Evolutionary conservation across 2,329 filamentous ascomycete species (phyloP).

Genomic region (Penicillium italicum): DNA sequence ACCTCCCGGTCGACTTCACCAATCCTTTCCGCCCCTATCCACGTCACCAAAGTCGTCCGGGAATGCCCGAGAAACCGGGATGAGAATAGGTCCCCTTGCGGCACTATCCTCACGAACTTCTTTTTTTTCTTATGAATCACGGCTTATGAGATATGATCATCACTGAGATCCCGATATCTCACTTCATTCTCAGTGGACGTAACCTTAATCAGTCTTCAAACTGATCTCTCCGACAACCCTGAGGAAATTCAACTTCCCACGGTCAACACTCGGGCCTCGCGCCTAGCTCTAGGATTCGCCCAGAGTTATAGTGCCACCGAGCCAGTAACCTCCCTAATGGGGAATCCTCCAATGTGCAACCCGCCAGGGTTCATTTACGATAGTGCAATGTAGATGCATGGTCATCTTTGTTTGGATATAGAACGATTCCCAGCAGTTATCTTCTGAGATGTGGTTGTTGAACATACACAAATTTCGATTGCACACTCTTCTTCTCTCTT

Average conservation of each 20-base stretch:
- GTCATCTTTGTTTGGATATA: constrained; percentile 5
- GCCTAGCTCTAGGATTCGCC: constrained; percentile 2
- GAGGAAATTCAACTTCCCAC: neutral
- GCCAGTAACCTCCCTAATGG: neutral
- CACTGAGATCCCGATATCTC: constrained; percentile 9
- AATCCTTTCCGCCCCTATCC: constrained; percentile 14
- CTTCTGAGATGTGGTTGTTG: neutral
- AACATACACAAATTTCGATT: neutral
- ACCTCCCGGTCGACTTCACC: constrained; percentile 26
- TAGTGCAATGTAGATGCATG: neutral
- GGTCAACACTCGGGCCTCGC: neutral
- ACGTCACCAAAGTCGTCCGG: constrained; percentile 4
- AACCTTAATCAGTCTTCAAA: neutral
- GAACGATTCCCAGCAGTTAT: neutral
- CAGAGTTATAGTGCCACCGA: neutral
- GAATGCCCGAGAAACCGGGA: constrained; percentile 14
- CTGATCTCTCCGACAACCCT: neutral
- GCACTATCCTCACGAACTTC: neutral
- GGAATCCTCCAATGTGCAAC: neutral
- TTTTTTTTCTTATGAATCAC: constrained; percentile 14
- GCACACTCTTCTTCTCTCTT: neutral
- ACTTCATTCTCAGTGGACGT: neutral
- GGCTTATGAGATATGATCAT: constrained; percentile 17
- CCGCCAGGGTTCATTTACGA: neutral
- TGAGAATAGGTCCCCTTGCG: constrained; percentile 5